Percentiles rank a stretch among this genome's conserved stretches.
Conservation (phyloP, 1,139 yeast genomes). For the Yamadazyma buinensis region DNA sequence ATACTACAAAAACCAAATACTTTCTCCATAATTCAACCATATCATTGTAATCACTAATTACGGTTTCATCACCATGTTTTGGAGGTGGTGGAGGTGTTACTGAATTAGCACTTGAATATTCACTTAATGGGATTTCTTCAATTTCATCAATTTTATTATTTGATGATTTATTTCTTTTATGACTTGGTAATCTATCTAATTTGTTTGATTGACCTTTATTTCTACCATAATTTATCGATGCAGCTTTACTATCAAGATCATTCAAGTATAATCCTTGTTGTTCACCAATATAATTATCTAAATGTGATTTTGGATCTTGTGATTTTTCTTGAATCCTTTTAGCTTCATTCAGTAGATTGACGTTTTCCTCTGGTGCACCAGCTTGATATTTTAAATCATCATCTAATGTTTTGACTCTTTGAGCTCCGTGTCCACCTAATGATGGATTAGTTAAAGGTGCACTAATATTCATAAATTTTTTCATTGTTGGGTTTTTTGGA, state of each 20-base stretch:
- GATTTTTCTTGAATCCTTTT: conserved; percentile 1
- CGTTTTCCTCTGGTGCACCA: conserved; percentile 23
- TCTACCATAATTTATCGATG: conserved; percentile 17
- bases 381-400: conserved; percentile 26
- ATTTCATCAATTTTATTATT: conserved; percentile 11
- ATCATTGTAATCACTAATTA: conserved; percentile 13
- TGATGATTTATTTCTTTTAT: conserved; percentile 2
- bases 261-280: conserved; percentile 23
- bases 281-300: conserved; percentile 26
- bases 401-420: conserved; percentile 20
- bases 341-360: conserved; percentile 11
- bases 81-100: conserved; percentile 27
- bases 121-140: conserved; percentile 20
- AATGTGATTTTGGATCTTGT: conserved; percentile 13
- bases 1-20: conserved; percentile 34
- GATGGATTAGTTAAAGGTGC: conserved; percentile 28
- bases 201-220: conserved; percentile 1
- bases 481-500: conserved; percentile 16
- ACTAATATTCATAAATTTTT: conserved; percentile 16
- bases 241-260: conserved; percentile 13
- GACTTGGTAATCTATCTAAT: background rate
- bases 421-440: conserved; percentile 21
- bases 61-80: conserved; percentile 17
- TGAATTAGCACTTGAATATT: conserved; percentile 16
- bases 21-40: conserved; percentile 33